Conservation (phyloP, 805 yeast species). For the Grigorovia humatica region DNA sequence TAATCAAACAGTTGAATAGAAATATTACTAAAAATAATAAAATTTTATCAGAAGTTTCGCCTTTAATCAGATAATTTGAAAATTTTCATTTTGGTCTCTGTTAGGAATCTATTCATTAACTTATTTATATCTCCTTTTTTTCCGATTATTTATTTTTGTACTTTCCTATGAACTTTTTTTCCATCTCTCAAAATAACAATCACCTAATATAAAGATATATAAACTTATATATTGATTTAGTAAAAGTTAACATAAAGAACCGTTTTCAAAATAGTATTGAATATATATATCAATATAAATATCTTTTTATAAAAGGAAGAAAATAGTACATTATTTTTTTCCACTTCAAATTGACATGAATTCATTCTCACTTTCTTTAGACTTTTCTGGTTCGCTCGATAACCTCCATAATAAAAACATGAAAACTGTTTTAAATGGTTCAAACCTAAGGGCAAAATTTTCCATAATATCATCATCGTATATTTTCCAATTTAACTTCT, state of each 20-base stretch:
- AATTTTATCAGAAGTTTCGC: conserved; percentile 30
- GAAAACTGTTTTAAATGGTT: conserved; percentile 57
- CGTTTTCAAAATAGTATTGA: too few relatives aligned
- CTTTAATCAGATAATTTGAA: conserved; percentile 11
- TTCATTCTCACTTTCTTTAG: conserved; percentile 22
- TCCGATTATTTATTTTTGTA: not conserved
- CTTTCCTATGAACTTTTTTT: not conserved
- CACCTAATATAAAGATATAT: too few relatives aligned
- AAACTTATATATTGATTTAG: too few relatives aligned
- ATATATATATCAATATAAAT: too few relatives aligned
- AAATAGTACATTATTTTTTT: too few relatives aligned
- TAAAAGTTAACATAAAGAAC: too few relatives aligned
- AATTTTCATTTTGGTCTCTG: too few relatives aligned
- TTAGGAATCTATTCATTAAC: too few relatives aligned
- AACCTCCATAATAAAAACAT: conserved; percentile 71
- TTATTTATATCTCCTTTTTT: not conserved
- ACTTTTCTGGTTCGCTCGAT: conserved; percentile 36
- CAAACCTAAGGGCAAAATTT: conserved; percentile 45
- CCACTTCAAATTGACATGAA: conserved; percentile 6
- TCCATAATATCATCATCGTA: conserved; percentile 49
- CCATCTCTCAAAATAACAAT: too few relatives aligned
- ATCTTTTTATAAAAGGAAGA: too few relatives aligned
- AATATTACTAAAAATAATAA: conserved; percentile 16
- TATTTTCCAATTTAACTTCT: conserved; percentile 56
- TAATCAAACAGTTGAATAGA: conserved; percentile 15